Percentiles rank a stretch among this genome's conserved stretches.
Conservation (phyloP, 2,329 filamentous ascomycete species). For the Coniochaeta sp. region DNA sequence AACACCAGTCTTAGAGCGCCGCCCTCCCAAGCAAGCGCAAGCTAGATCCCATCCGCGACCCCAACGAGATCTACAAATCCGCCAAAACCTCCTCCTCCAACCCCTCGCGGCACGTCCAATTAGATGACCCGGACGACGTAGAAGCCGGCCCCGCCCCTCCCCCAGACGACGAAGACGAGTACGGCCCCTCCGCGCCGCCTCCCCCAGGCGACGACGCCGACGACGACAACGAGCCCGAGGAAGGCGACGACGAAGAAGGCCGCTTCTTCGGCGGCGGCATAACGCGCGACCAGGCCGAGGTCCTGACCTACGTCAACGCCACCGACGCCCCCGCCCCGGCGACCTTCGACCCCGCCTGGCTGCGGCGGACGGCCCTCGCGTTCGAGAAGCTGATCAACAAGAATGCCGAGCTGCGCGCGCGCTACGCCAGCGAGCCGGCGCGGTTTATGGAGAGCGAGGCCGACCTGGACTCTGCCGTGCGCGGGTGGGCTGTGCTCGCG, state of each 20-base stretch:
- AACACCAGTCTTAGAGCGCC: slow-evolving; percentile 24
- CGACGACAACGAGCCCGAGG: slow-evolving; percentile 32
- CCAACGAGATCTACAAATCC: slow-evolving; percentile 58
- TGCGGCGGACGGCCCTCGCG: slow-evolving; percentile 70
- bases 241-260: slow-evolving; percentile 66
- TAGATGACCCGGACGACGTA: slow-evolving; percentile 33
- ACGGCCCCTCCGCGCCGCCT: slow-evolving; percentile 31
- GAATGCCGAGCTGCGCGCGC: slow-evolving; percentile 83
- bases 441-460: slow-evolving; percentile 84
- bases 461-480: slow-evolving; percentile 83
- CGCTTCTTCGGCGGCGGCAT: slow-evolving; percentile 94
- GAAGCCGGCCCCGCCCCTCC: slow-evolving; percentile 42
- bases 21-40: slow-evolving; percentile 53
- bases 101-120: slow-evolving; percentile 33
- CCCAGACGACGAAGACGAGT: slow-evolving; percentile 35
- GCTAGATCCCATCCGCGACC: slow-evolving; percentile 52
- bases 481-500: slow-evolving; percentile 74
- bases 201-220: slow-evolving; percentile 41
- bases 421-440: slow-evolving; percentile 69
- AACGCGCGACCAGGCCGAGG: slow-evolving; percentile 69
- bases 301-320: slow-evolving; percentile 70
- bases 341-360: slow-evolving; percentile 76
- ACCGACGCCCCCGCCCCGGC: slow-evolving; percentile 25
- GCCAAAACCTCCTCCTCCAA: slow-evolving; percentile 41
- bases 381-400: slow-evolving; percentile 89